Base-by-base conservation (phyloP, 345 rosid species). In the Erysimum cheiranthoides region DNA sequence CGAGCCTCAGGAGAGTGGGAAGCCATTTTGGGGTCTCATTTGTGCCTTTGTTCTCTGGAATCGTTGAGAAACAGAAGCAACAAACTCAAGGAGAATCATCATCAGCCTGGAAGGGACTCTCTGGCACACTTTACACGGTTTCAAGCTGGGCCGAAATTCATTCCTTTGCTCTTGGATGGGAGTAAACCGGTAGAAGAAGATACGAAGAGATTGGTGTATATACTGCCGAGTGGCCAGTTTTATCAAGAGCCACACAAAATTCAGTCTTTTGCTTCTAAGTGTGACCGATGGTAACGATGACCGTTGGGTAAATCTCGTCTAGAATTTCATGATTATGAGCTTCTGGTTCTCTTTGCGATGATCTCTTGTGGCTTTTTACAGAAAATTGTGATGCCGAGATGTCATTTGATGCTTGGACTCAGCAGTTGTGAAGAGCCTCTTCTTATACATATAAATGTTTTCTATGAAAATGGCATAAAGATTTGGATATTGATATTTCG, bases 101-200 rank as follows among this genome's bases (percentile, higher is more conserved):
- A 28, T 34, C 73, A 40, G 78, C 74, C 35, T 93, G 98, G 97
- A 89, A 86, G 64, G 84, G 87, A 50, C 78, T 64, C 31, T 87
- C 96, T 32, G 99, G 98, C 60, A 83, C 82, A 62, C 88, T 96
- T 57, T 93, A 89, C 68, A 93, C 96, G 10, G 97, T 86, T 64
- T 84, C 94, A 28, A 83, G 90, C 79, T 96, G 98, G 99, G 92
- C 89, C 36, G 98, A 93, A 78, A 82, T 93, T 72, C 94, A 96
- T 83, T 94, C 97, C 68, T 93, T 93, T 67, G 73, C 89, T 67
- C 81, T 88, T 87, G 99, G 99, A 68, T 93, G 87, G 87, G 88
- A 90, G 88, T 70, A 78, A 36, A 60, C 57, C 16, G 39, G 70
- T 27, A 70, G 39, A 53, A 16, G 11, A 65, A 36, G 36, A 57